These are phyloP conservation scores for Leccinum subgranulosum DNA, from an alignment of 768 basidiomycete species.

Conservation along the genomic window DNA sequence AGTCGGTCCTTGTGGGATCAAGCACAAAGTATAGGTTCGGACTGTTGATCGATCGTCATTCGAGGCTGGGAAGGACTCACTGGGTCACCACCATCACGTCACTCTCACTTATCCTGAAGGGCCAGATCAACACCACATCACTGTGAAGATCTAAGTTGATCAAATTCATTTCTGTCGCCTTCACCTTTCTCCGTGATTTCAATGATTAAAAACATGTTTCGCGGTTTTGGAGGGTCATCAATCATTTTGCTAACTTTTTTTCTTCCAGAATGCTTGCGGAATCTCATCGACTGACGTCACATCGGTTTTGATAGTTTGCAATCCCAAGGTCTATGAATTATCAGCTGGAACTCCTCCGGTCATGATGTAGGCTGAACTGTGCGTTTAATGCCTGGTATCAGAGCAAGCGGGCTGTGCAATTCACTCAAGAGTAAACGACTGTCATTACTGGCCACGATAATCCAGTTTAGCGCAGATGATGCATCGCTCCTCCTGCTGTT, in stretches of 20 bases:
- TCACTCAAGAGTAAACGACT: neutral
- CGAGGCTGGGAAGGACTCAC: conserved; percentile 6
- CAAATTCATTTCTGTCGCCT: conserved; percentile 8
- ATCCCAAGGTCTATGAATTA: neutral
- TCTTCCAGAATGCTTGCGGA: conserved; percentile 12
- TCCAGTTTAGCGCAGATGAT: too few relatives aligned
- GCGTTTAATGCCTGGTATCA: neutral
- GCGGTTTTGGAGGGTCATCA: neutral
- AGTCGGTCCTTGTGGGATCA: conserved; percentile 13
- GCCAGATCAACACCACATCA: conserved; percentile 5
- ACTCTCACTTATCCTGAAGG: conserved; percentile 12
- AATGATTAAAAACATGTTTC: conserved; percentile 1
- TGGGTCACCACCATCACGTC: conserved; percentile 15
- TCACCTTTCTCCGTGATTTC: conserved; percentile 8
- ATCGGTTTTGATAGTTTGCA: conserved; percentile 6
- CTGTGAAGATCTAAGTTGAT: conserved; percentile 6
- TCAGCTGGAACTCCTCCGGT: neutral
- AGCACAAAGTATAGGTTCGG: conserved; percentile 15
- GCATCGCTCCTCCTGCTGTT: too few relatives aligned
- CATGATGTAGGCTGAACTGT: neutral
- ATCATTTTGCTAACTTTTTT: conserved; percentile 5
- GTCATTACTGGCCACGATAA: too few relatives aligned
- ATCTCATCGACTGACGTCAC: neutral
- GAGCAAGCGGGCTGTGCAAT: conserved; percentile 1
- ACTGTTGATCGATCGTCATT: conserved; percentile 15